Percentiles rank a stretch among this genome's conserved stretches.
phyloP scores from a whole-genome alignment of 1,284 basidiomycete species.

The Naganishia liquefaciens region DNA sequence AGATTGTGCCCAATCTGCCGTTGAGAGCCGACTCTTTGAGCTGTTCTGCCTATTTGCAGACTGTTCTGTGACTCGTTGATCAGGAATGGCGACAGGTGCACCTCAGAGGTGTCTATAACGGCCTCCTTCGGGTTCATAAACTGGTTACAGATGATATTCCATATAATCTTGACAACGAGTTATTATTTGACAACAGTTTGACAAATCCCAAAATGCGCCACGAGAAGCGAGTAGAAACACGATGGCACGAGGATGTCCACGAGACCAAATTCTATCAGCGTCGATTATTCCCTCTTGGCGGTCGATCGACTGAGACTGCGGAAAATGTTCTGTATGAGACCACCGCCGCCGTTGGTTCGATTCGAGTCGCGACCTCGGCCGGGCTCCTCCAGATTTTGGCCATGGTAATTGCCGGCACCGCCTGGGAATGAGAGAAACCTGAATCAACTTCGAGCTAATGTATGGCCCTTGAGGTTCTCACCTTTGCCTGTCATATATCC shows the following conservation, averaged over 20 bases:
- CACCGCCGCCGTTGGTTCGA: slow-evolving; percentile 37
- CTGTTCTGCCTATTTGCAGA: too few relatives aligned
- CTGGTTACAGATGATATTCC: neutral
- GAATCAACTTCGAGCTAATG: neutral
- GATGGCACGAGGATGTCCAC: neutral
- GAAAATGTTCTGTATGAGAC: slow-evolving; percentile 49
- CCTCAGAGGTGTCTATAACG: too few relatives aligned
- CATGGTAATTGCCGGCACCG: slow-evolving; percentile 45
- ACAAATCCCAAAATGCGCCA: neutral
- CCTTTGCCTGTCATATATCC: slow-evolving; percentile 43
- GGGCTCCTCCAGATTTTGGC: slow-evolving; percentile 35
- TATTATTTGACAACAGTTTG: slow-evolving; percentile 21
- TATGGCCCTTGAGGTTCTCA: slow-evolving; percentile 28
- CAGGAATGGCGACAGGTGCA: too few relatives aligned
- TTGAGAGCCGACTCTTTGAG: neutral
- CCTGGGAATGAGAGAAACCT: slow-evolving; percentile 33
- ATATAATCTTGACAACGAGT: slow-evolving; percentile 12
- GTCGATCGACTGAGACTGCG: slow-evolving; percentile 49
- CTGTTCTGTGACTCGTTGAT: too few relatives aligned
- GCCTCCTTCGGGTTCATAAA: too few relatives aligned
- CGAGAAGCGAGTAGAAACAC: neutral
- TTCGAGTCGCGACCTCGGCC: slow-evolving; percentile 40
- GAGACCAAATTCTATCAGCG: neutral
- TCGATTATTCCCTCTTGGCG: slow-evolving; percentile 14
- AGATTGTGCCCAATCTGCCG: neutral